phyloP scores from a whole-genome alignment of 768 basidiomycete genomes.

The Coprinopsis marcescibilis region DNA sequence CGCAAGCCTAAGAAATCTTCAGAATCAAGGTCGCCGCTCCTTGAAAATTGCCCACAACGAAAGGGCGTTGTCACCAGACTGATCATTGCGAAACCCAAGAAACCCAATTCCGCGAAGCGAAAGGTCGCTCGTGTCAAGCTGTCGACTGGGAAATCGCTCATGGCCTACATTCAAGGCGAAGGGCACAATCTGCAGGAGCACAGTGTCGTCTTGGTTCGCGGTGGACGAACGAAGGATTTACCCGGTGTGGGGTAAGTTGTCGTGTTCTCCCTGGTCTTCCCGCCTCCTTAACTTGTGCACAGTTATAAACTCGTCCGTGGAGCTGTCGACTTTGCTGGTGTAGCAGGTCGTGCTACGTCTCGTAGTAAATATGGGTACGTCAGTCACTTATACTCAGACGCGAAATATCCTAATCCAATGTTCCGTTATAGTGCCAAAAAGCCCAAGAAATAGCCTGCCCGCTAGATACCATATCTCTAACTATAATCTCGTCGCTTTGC shows the following conservation, averaged over 20 bases:
- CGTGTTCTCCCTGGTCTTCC: constrained; percentile 18
- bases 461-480: constrained; percentile 5
- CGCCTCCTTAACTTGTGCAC: constrained; percentile 6
- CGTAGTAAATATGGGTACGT: constrained; percentile 91
- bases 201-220: constrained; percentile 90
- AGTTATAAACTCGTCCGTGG: constrained; percentile 97
- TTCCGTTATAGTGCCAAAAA: constrained; percentile 61
- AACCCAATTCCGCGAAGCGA: constrained; percentile 97
- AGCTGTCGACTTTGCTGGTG: constrained; percentile 85
- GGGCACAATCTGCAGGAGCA: constrained; percentile 99
- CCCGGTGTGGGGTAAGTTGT: constrained; percentile 85
- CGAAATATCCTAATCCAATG: constrained; percentile 10
- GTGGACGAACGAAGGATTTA: constrained; percentile 94
- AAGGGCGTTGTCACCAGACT: constrained; percentile 89
- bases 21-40: constrained; percentile 72
- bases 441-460: constrained; percentile 58
- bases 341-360: constrained; percentile 72
- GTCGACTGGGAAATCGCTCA: constrained; percentile 79
- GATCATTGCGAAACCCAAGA: constrained; percentile 84
- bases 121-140: constrained; percentile 95
- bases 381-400: neutral
- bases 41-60: constrained; percentile 74
- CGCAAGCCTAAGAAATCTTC: constrained; percentile 41
- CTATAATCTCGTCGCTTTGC: neutral
- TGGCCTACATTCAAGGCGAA: constrained; percentile 95